Base-by-base conservation (phyloP, 495 filamentous ascomycete genomes). In the Penicillium silybi region DNA sequence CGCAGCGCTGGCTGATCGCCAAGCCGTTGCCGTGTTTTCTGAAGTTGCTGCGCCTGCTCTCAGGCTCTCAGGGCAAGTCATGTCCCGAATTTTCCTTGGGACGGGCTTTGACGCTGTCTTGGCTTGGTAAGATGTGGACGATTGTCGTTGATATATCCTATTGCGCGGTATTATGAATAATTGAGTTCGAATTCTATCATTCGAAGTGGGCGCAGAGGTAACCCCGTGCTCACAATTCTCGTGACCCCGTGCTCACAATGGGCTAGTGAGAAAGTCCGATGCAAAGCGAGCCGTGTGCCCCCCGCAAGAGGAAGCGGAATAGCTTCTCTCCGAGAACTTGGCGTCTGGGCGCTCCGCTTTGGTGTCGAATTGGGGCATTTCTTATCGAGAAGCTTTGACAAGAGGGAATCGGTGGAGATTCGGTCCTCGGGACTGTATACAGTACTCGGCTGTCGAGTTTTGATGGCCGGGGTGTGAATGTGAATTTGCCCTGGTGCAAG, bases 301-400 rank as follows among this genome's bases (percentile, higher is more conserved):
- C 46, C 46, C 46, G 34, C n/a, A 22, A 15, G 34, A 40, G 34
- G 8, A 20, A 44, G 23, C 15, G 38, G 20, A 43, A 42, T 51
- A 56, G 43, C 17, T 48, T 56, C 35, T 5, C 39, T 27, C 17
- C 45, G 32, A 53, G 40, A 43, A 45, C 55, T 58, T 58, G 55
- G 55, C 55, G 37, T 19, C 50, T 47, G 26, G 50, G 49, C 46
- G 42, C 45, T 37, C 22, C 40, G 34, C 50, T 45, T 42, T 27
- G 41, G 34, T 39, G 37, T 22, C 44, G 19, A n/a, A 11, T 37
- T 7, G 23, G 20, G 20, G 9, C 23, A 25, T 29, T n/a, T 52
- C 42, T 53, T 58, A 52, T 49, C 46, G 41, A 40, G 18, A 29
- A 26, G 22, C 7, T 22, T 44, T 54, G 46, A 54, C 19, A 41